A percentile compares a stretch with the other conserved stretches of the same genome.
Conservation (phyloP, 1,139 yeast genomes). For the Candida buenavistaensis region DNA sequence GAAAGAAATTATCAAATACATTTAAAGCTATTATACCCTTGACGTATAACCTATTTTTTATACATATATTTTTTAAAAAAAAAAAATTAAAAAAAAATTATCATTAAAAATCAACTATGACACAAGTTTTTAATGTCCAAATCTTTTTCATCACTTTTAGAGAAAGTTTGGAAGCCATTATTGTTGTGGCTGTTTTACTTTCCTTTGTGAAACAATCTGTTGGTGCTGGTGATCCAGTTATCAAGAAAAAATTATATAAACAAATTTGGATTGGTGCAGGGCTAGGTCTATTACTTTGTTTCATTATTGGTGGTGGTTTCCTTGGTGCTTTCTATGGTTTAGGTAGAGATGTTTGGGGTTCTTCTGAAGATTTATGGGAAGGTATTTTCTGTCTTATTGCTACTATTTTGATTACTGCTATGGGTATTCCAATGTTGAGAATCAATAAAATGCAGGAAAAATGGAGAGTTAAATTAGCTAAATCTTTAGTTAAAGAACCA, state of each 20-base stretch:
- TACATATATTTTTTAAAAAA: background rate
- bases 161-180: constrained; percentile 83
- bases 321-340: constrained; percentile 77
- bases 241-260: constrained; percentile 58
- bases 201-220: constrained; percentile 84
- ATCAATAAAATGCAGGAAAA: constrained; percentile 84
- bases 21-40: constrained; percentile 1
- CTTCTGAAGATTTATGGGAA: constrained; percentile 87
- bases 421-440: constrained; percentile 89
- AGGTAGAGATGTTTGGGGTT: constrained; percentile 76
- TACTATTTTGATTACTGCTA: constrained; percentile 70
- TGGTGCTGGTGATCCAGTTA: constrained; percentile 47
- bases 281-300: constrained; percentile 66
- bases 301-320: constrained; percentile 74
- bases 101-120: constrained; percentile 24
- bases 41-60: background rate
- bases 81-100: background rate
- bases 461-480: constrained; percentile 84
- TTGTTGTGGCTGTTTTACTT: constrained; percentile 79
- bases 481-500: constrained; percentile 53
- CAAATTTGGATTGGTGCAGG: constrained; percentile 81
- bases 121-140: constrained; percentile 48
- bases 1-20: constrained; percentile 4
- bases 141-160: constrained; percentile 81
- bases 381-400: constrained; percentile 81